Evolutionary conservation across 2,329 filamentous ascomycete genomes (phyloP).

Genomic region (Albifimbria verrucaria): DNA sequence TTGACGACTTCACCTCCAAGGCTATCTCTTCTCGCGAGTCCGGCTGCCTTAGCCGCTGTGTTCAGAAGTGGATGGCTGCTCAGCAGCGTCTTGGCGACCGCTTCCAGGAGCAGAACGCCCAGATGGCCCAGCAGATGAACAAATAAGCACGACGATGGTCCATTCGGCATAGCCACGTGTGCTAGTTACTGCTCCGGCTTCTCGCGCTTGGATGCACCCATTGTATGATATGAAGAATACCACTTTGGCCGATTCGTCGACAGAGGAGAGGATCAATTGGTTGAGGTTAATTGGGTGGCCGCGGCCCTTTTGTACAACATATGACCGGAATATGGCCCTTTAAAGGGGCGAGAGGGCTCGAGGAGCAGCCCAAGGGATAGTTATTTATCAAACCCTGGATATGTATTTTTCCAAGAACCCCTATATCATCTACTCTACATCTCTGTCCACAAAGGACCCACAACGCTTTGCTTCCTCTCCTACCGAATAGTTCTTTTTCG

Average conservation of each 20-base stretch:
- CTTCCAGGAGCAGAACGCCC: constrained; percentile 71
- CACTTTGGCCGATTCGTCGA: too few relatives aligned
- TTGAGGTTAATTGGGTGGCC: background rate
- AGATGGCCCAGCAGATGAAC: constrained; percentile 52
- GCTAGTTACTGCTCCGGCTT: too few relatives aligned
- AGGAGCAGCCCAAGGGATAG: too few relatives aligned
- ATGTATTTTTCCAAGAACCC: background rate
- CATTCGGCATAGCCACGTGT: background rate
- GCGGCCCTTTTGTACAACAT: background rate
- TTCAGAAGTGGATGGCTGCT: constrained; percentile 92
- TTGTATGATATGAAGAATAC: background rate
- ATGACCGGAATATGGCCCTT: background rate
- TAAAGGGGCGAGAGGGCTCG: too few relatives aligned
- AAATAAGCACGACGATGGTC: constrained; percentile 27
- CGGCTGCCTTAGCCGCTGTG: constrained; percentile 89
- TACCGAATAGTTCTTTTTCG: too few relatives aligned
- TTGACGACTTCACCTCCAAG: constrained; percentile 99
- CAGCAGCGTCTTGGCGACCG: constrained; percentile 87
- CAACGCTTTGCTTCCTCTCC: background rate
- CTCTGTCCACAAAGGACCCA: too few relatives aligned
- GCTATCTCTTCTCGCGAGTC: constrained; percentile 83
- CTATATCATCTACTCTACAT: too few relatives aligned
- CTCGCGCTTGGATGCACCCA: too few relatives aligned
- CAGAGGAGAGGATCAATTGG: background rate
- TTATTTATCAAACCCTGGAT: too few relatives aligned